A percentile compares a stretch with the other conserved stretches of the same genome.
These are phyloP conservation scores for Suillus placidus DNA, from an alignment of 768 basidiomycete genomes.

Conservation along the genomic window DNA sequence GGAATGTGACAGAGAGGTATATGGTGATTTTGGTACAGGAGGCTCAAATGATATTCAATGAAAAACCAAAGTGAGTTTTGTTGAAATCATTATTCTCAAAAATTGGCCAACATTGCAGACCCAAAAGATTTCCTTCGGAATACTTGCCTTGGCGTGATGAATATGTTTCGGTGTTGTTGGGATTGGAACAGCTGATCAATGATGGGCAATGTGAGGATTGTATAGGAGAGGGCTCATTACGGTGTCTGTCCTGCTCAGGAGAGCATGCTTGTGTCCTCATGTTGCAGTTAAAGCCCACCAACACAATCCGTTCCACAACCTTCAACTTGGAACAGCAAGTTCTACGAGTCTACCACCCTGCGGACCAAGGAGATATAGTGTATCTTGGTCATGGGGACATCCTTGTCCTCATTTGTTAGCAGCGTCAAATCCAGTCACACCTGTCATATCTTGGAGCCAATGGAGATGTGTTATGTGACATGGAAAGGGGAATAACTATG, in stretches of 20 bases:
- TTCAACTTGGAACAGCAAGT: slow-evolving; percentile 27
- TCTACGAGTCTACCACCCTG: slow-evolving; percentile 17
- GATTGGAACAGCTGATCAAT: not conserved
- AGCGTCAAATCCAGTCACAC: not conserved
- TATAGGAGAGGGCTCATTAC: not conserved
- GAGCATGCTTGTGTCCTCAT: slow-evolving; percentile 8
- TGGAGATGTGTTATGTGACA: not conserved
- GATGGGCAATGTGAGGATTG: not conserved
- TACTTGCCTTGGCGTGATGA: not conserved
- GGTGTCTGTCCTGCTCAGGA: slow-evolving; percentile 8
- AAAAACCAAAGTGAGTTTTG: slow-evolving; percentile 1
- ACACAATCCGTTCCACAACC: slow-evolving; percentile 18
- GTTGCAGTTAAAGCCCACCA: not conserved
- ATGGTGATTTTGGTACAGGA: not conserved
- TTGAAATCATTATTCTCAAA: not conserved
- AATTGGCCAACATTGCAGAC: not conserved
- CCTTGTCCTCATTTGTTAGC: slow-evolving; percentile 15
- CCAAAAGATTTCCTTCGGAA: slow-evolving; percentile 8
- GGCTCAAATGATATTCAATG: not conserved
- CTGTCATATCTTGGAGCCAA: not conserved
- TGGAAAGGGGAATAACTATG: not conserved
- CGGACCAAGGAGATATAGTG: slow-evolving; percentile 20
- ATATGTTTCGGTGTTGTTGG: slow-evolving; percentile 6
- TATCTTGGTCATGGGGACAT: slow-evolving; percentile 26
- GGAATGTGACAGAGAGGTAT: not conserved